phyloP scores from a whole-genome alignment of 306 rosid species.

The Macrotyloma uniflorum region DNA sequence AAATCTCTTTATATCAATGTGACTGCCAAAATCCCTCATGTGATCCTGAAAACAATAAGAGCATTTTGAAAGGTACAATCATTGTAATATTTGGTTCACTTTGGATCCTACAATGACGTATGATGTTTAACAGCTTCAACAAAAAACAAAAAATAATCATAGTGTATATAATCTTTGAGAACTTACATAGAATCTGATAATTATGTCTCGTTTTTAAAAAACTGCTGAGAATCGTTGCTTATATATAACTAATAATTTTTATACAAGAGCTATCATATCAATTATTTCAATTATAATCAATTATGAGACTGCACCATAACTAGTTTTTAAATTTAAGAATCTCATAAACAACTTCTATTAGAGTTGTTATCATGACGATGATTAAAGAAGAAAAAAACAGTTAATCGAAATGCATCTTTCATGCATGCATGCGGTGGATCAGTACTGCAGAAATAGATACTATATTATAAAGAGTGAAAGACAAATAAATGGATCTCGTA shows the following conservation, averaged over 20 bases:
- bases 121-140: background rate
- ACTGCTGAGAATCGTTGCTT: background rate
- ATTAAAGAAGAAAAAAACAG: background rate
- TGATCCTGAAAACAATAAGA: background rate
- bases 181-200: background rate
- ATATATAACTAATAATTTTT: background rate
- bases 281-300: background rate
- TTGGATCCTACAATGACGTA: background rate
- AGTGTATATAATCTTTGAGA: background rate
- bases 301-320: background rate
- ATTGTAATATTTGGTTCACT: background rate
- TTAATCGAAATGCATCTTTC: conserved; percentile 30
- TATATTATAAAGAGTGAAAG: conserved; percentile 18
- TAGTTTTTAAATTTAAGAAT: background rate
- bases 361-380: background rate
- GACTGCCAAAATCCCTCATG: background rate
- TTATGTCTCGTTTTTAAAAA: background rate
- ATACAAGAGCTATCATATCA: background rate
- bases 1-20: background rate
- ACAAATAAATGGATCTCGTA: conserved; percentile 19
- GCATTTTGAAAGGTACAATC: background rate
- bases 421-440: conserved; percentile 14
- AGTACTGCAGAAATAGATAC: conserved; percentile 19
- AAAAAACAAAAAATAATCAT: background rate
- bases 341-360: background rate